phyloP scores from a whole-genome alignment of 2,329 filamentous ascomycete species.

The Penicillium paneum region DNA sequence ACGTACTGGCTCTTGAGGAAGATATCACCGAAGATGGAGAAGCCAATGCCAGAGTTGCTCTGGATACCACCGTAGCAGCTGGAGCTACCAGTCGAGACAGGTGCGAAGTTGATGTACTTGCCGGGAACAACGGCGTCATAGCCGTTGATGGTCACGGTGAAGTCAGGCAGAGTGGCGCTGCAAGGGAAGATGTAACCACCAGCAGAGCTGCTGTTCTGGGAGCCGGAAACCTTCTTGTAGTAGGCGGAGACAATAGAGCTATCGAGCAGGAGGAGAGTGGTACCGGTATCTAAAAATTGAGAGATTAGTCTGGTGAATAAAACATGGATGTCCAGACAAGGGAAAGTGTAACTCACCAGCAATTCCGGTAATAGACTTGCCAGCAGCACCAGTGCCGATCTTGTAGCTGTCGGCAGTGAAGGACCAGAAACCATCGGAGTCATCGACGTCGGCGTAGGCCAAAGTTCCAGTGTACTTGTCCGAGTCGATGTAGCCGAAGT shows the following conservation, averaged over 20 bases:
- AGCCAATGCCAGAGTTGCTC: slow-evolving; percentile 54
- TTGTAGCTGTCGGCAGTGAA: slow-evolving; percentile 57
- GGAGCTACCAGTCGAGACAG: slow-evolving; percentile 36
- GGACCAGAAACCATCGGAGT: slow-evolving; percentile 61
- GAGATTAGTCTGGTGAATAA: neutral
- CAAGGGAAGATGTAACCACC: slow-evolving; percentile 59
- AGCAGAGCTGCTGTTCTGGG: slow-evolving; percentile 45
- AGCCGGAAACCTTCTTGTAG: slow-evolving; percentile 56
- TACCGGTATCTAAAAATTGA: slow-evolving; percentile 58
- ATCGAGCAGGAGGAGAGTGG: slow-evolving; percentile 62
- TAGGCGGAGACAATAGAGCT: slow-evolving; percentile 54
- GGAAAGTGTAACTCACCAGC: slow-evolving; percentile 37
- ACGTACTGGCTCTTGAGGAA: slow-evolving; percentile 76
- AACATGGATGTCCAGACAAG: no score
- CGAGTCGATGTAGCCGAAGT: slow-evolving; percentile 59
- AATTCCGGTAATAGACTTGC: slow-evolving; percentile 52
- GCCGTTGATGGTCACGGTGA: slow-evolving; percentile 51
- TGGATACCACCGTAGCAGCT: slow-evolving; percentile 76
- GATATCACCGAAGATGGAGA: slow-evolving; percentile 72
- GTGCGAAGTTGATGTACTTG: slow-evolving; percentile 54
- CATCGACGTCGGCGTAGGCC: slow-evolving; percentile 56
- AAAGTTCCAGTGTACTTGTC: slow-evolving; percentile 58
- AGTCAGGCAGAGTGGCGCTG: slow-evolving; percentile 51
- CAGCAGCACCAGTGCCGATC: slow-evolving; percentile 47
- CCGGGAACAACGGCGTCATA: slow-evolving; percentile 53